A percentile compares a stretch with the other conserved stretches of the same genome.
phyloP scores from a whole-genome alignment of 2,329 filamentous ascomycete species.

The Rhinocladiella mackenziei region DNA sequence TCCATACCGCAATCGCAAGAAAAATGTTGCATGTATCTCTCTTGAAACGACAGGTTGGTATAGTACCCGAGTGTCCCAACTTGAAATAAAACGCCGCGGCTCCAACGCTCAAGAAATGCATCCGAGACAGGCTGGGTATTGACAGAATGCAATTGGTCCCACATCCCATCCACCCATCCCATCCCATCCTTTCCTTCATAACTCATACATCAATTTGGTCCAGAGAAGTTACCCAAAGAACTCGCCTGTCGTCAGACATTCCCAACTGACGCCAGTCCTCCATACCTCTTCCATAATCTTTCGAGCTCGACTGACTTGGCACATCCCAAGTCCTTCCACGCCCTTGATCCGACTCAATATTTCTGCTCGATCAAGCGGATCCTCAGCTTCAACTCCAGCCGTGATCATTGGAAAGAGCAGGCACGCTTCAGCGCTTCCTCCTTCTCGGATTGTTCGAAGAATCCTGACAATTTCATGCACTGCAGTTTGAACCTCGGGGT shows the following conservation, averaged over 20 bases:
- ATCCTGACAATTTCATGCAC: constrained; percentile 61
- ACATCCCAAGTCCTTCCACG: constrained; percentile 71
- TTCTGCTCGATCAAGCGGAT: constrained; percentile 52
- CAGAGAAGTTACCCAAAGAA: constrained; percentile 60
- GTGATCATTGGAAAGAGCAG: constrained; percentile 78
- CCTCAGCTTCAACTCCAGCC: constrained; percentile 68
- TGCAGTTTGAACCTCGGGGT: constrained; percentile 59
- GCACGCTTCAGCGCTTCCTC: constrained; percentile 69
- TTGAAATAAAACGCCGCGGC: background rate
- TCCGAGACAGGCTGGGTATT: too few relatives aligned
- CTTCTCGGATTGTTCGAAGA: constrained; percentile 59
- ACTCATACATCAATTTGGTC: background rate
- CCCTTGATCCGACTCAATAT: constrained; percentile 63
- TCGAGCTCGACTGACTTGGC: constrained; percentile 63
- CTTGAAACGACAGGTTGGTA: too few relatives aligned
- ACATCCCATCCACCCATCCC: background rate
- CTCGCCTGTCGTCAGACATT: constrained; percentile 59
- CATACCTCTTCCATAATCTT: constrained; percentile 65
- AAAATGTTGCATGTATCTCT: too few relatives aligned
- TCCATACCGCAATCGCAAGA: too few relatives aligned
- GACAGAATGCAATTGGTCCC: background rate
- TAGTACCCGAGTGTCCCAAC: background rate
- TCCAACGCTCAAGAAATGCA: constrained; percentile 18
- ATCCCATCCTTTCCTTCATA: too few relatives aligned
- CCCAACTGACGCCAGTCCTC: constrained; percentile 65